Evolutionary conservation across 2,329 filamentous ascomycete genomes (phyloP).

Genomic region (Trichophyton verrucosum): DNA sequence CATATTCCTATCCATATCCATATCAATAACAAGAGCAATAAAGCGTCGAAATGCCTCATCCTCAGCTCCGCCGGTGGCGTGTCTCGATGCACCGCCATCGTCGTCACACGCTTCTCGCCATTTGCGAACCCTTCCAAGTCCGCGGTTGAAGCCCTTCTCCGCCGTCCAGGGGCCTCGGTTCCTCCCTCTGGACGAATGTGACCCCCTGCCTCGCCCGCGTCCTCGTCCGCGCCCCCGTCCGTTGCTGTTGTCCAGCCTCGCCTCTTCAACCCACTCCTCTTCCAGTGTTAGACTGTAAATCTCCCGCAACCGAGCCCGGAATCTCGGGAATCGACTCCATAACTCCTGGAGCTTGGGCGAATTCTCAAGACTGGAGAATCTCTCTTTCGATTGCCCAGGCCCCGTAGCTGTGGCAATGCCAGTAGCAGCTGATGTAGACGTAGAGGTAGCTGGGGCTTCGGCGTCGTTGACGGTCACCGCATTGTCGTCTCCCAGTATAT

Average conservation of each 20-base stretch:
- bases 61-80: slow-evolving; percentile 17
- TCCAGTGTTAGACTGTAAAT: slow-evolving; percentile 32
- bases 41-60: slow-evolving; percentile 30
- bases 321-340: slow-evolving; percentile 26
- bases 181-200: slow-evolving; percentile 13
- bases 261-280: slow-evolving; percentile 30
- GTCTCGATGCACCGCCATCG: slow-evolving; percentile 15
- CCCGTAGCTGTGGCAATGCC: neutral
- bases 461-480: too few species aligned
- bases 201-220: slow-evolving; percentile 16
- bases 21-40: slow-evolving; percentile 21
- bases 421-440: neutral
- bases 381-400: neutral
- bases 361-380: slow-evolving; percentile 14
- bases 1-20: neutral
- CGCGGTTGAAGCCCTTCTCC: slow-evolving; percentile 34
- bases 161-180: slow-evolving; percentile 28
- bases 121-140: slow-evolving; percentile 28
- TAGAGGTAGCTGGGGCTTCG: too few species aligned
- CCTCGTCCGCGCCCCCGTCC: slow-evolving; percentile 17
- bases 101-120: slow-evolving; percentile 27
- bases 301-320: slow-evolving; percentile 30
- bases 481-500: neutral
- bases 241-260: slow-evolving; percentile 14
- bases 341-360: slow-evolving; percentile 28